These are phyloP conservation scores for Colletotrichum tanaceti DNA, from an alignment of 2,329 filamentous ascomycete species.

Conservation along the genomic window DNA sequence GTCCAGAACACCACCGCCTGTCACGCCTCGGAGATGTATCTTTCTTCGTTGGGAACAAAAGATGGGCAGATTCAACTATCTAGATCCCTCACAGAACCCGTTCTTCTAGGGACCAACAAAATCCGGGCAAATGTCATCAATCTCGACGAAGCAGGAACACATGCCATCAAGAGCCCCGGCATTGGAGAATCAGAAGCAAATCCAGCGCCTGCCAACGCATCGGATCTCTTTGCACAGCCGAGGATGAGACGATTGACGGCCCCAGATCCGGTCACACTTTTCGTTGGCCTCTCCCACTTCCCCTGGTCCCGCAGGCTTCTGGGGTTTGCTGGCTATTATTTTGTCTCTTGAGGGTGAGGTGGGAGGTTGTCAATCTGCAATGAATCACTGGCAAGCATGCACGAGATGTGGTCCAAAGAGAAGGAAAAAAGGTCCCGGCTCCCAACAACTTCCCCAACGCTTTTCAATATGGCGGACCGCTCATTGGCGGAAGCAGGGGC, in stretches of 20 bases:
- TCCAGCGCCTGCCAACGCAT: conserved; percentile 1
- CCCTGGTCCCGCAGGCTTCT: conserved; percentile 23
- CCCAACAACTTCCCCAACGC: conserved; percentile 41
- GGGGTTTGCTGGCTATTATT: conserved; percentile 12
- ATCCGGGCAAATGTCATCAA: conserved; percentile 19
- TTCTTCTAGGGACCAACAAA: conserved; percentile 28
- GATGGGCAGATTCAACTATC: conserved; percentile 14
- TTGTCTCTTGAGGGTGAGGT: conserved; percentile 15
- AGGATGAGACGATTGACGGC: conserved; percentile 37
- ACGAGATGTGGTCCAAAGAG: conserved; percentile 35
- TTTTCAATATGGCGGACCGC: conserved; percentile 30
- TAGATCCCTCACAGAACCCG: conserved; percentile 4
- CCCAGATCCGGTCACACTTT: conserved; percentile 36
- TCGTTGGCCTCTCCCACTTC: conserved; percentile 22
- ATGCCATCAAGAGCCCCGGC: conserved; percentile 24
- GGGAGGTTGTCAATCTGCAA: conserved; percentile 38
- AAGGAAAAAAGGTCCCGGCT: conserved; percentile 30
- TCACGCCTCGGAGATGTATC: conserved; percentile 7
- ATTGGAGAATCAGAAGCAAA: conserved; percentile 36
- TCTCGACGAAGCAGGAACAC: conserved; percentile 18
- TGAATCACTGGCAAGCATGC: conserved; percentile 35
- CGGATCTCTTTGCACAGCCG: conserved; percentile 35
- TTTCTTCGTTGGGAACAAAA: conserved; percentile 32
- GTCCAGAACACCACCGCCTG: not conserved
- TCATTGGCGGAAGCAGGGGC: conserved; percentile 35